Conservation (phyloP, 192 early-diverging fungal species). For the Backusella psychrophila region DNA sequence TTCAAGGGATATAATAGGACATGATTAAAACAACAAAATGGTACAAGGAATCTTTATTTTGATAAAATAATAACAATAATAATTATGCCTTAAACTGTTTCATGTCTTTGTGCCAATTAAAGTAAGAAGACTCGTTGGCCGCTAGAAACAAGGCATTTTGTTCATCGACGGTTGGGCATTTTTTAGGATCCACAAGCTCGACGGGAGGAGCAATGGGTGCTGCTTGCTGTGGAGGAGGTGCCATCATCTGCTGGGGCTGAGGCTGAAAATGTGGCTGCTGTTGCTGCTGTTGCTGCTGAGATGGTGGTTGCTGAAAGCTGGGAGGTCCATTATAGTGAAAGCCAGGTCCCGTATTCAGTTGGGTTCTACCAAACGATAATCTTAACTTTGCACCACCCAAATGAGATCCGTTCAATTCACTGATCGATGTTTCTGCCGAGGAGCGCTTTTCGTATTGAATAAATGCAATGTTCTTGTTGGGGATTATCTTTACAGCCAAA, state of each 20-base stretch:
- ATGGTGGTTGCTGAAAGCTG: neutral
- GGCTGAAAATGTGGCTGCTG: neutral
- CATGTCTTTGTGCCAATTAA: neutral
- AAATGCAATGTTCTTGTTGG: slow-evolving; percentile 12
- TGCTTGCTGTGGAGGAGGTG: neutral
- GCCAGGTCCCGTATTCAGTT: neutral
- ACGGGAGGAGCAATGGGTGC: neutral
- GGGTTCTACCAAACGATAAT: slow-evolving; percentile 18
- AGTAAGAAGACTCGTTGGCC: neutral
- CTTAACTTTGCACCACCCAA: slow-evolving; percentile 12
- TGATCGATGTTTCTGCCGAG: slow-evolving; percentile 6
- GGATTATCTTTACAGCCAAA: slow-evolving; percentile 10
- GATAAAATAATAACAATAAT: neutral
- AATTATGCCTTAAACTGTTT: neutral
- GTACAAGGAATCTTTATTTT: neutral
- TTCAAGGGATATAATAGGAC: neutral
- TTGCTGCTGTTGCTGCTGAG: neutral
- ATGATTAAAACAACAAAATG: neutral
- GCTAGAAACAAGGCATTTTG: slow-evolving; percentile 6
- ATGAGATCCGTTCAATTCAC: slow-evolving; percentile 13
- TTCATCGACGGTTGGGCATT: neutral
- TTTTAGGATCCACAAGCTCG: slow-evolving; percentile 9
- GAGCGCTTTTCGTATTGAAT: slow-evolving; percentile 6
- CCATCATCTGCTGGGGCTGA: neutral
- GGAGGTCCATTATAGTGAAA: neutral